These are phyloP conservation scores for Lecanicillium sp. DNA, from an alignment of 2,329 filamentous ascomycete genomes.

Conservation along the genomic window DNA sequence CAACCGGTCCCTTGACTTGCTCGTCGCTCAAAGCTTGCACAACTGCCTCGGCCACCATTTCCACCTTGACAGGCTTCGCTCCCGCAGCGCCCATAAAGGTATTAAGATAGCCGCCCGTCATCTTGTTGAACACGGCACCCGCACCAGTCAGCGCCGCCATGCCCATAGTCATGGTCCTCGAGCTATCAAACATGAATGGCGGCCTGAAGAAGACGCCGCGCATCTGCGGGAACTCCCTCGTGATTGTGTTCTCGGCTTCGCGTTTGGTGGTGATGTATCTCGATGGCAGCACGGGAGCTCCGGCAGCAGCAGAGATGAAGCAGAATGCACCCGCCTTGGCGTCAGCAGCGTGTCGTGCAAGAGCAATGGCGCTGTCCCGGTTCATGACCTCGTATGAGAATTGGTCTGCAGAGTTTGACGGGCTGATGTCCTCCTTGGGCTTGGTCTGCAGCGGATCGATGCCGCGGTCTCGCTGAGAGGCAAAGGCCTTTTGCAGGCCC, in stretches of 20 bases:
- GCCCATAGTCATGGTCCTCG: conserved; percentile 72
- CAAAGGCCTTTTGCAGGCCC: conserved; percentile 73
- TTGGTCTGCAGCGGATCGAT: conserved; percentile 61
- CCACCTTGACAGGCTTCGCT: conserved; percentile 79
- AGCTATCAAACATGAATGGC: conserved; percentile 82
- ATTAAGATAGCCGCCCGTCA: conserved; percentile 68
- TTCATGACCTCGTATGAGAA: conserved; percentile 98
- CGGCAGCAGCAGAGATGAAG: conserved; percentile 83
- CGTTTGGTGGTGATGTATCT: conserved; percentile 89
- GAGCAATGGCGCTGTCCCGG: conserved; percentile 73
- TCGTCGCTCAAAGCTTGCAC: conserved; percentile 79
- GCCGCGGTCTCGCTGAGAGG: conserved; percentile 52
- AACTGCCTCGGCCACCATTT: conserved; percentile 79
- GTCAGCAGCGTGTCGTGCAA: conserved; percentile 66
- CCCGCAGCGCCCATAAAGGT: conserved; percentile 74
- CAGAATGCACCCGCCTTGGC: conserved; percentile 63
- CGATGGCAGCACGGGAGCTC: conserved; percentile 72
- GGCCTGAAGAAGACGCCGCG: conserved; percentile 76
- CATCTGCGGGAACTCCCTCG: conserved; percentile 63
- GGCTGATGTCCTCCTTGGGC: conserved; percentile 51
- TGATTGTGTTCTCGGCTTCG: conserved; percentile 74
- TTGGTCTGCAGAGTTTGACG: conserved; percentile 61
- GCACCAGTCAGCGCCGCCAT: conserved; percentile 71
- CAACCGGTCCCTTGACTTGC: conserved; percentile 63
- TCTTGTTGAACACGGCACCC: conserved; percentile 66